Conservation (phyloP, 805 yeast genomes). For the Wilhelminamyces savonicus region DNA sequence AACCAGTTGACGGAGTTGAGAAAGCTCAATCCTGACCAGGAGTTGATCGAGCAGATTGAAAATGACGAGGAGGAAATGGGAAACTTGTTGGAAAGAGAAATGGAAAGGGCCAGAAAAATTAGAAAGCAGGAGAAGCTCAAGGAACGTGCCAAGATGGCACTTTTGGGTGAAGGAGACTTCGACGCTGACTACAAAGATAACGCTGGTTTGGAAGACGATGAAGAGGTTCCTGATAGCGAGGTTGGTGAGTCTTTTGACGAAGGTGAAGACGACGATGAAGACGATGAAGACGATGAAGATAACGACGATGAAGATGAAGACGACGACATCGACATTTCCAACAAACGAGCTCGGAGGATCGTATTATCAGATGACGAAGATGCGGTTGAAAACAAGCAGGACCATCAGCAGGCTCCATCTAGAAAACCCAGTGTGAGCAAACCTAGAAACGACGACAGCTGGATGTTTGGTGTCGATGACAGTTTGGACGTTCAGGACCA, state of each 20-base stretch:
- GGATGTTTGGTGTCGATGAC: conserved; percentile 10
- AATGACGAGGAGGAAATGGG: conserved; percentile 41
- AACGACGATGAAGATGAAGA: conserved; percentile 12
- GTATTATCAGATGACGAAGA: conserved; percentile 9
- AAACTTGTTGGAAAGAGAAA: conserved; percentile 42
- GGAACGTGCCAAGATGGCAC: conserved; percentile 31
- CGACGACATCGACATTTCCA: conserved; percentile 14
- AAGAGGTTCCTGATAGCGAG: conserved; percentile 10
- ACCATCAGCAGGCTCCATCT: too few species aligned
- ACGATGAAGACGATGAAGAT: conserved; percentile 4
- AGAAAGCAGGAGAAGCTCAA: conserved; percentile 36
- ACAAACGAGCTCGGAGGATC: too few species aligned
- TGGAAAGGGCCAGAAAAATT: conserved; percentile 40
- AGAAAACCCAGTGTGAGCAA: too few species aligned
- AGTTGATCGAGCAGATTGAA: conserved; percentile 29
- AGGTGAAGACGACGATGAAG: conserved; percentile 8
- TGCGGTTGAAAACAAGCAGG: conserved; percentile 9
- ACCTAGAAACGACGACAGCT: conserved; percentile 9
- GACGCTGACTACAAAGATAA: conserved; percentile 16
- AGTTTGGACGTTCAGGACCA: too few species aligned
- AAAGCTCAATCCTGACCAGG: conserved; percentile 17
- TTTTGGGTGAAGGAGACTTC: conserved; percentile 14
- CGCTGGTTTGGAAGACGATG: conserved; percentile 6
- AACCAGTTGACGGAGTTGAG: conserved; percentile 31
- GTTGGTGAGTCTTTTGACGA: conserved; percentile 10